Evolutionary conservation across 1,139 yeast genomes (phyloP).

Genomic region (Zygosaccharomyces sapae): DNA sequence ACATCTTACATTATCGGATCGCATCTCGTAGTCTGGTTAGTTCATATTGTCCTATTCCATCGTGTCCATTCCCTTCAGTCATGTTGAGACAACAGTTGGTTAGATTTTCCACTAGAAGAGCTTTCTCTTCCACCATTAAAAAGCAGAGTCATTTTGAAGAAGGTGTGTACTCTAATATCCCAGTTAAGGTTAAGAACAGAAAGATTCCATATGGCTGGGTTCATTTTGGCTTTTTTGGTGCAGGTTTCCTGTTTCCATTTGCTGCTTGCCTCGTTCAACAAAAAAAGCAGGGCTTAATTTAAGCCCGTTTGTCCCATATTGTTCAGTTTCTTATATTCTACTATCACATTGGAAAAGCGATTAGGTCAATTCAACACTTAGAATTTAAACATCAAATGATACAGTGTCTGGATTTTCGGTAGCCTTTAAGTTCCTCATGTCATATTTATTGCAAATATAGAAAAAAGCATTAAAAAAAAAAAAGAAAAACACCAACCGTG

Average conservation of each 20-base stretch:
- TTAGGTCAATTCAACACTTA: not conserved
- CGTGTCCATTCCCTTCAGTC: not conserved
- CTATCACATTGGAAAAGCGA: not conserved
- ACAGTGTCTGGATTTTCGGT: not conserved
- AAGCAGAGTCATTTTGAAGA: slow-evolving; percentile 55
- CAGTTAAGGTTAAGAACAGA: slow-evolving; percentile 90
- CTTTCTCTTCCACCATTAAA: slow-evolving; percentile 34
- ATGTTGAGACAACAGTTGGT: slow-evolving; percentile 36
- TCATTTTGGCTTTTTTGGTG: slow-evolving; percentile 75
- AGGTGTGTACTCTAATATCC: slow-evolving; percentile 88
- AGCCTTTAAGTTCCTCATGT: slow-evolving; percentile 4
- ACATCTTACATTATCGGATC: not conserved
- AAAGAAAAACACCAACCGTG: not conserved
- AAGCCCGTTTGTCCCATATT: slow-evolving; percentile 15
- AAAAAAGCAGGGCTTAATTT: slow-evolving; percentile 67
- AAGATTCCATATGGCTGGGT: slow-evolving; percentile 78
- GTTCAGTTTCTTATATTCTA: slow-evolving; percentile 5
- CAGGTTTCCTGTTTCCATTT: slow-evolving; percentile 62
- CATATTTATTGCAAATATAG: slow-evolving; percentile 7
- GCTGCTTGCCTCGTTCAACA: slow-evolving; percentile 63
- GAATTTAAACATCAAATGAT: not conserved
- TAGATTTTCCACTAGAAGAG: slow-evolving; percentile 35
- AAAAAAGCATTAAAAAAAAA: too few relatives aligned
- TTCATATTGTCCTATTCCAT: not conserved
- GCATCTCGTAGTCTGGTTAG: not conserved